Conservation (phyloP, 768 basidiomycete species). For the Sutorius australiensis region DNA sequence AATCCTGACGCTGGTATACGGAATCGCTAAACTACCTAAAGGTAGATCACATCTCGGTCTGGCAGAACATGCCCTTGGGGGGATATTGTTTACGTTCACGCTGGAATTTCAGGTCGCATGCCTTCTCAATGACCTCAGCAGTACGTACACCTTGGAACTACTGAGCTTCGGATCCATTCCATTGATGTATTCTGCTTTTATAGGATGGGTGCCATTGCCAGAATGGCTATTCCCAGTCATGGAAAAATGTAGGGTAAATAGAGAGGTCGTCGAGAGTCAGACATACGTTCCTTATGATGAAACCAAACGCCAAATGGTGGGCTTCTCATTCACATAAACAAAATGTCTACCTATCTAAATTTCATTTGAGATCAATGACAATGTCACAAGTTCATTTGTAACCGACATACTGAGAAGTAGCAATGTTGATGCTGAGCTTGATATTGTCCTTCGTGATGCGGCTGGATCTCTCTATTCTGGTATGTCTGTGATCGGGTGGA, state of each 20-base stretch:
- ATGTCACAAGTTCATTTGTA: constrained; percentile 2
- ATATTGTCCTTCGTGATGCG: constrained; percentile 3
- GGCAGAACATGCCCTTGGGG: constrained; percentile 2
- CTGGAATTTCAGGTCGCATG: constrained; percentile 1
- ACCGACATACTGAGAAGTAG: not conserved
- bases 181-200: not conserved
- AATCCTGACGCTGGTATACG: constrained; percentile 1
- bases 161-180: not conserved
- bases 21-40: not conserved
- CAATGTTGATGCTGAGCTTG: not conserved
- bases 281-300: constrained; percentile 6
- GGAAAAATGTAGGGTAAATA: not conserved
- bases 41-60: not conserved
- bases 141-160: not conserved
- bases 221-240: not conserved
- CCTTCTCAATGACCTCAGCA: not conserved
- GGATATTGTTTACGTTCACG: constrained; percentile 7
- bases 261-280: constrained; percentile 3
- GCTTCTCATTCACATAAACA: not conserved
- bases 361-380: not conserved
- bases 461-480: constrained; percentile 7
- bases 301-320: constrained; percentile 2
- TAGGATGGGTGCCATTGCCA: constrained; percentile 1
- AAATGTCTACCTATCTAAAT: not conserved
- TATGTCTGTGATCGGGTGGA: not conserved